Conservation (phyloP, 2,329 filamentous ascomycete genomes). For the Macrophomina pseudophaseolina region DNA sequence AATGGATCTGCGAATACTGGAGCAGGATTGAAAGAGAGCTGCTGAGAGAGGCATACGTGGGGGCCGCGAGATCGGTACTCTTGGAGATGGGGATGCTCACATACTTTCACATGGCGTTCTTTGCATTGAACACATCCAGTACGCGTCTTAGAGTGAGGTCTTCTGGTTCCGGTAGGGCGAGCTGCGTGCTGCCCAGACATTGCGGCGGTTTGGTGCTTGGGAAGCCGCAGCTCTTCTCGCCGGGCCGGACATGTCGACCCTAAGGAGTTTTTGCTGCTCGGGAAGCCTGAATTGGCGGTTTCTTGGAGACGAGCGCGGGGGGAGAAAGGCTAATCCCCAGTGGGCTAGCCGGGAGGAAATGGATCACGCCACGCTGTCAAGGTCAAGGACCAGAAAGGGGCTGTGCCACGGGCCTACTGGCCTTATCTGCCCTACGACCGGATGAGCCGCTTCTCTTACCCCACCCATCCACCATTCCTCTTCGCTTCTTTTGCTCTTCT, state of each 20-base stretch:
- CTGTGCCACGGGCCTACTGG: neutral
- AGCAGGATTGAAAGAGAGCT: no score
- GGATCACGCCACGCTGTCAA: conserved; percentile 1
- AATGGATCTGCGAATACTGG: no score
- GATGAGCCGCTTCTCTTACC: neutral
- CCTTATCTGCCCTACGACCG: neutral
- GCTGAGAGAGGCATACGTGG: neutral
- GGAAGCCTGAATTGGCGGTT: neutral
- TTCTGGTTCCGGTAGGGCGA: neutral
- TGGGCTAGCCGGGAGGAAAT: neutral
- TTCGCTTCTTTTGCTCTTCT: neutral
- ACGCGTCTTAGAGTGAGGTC: conserved; percentile 15
- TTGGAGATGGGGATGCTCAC: neutral
- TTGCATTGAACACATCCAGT: conserved; percentile 23
- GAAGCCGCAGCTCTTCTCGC: neutral
- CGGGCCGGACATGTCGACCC: neutral
- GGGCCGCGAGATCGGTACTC: neutral
- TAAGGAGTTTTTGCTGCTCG: neutral
- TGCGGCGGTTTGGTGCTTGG: neutral
- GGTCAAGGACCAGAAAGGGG: neutral
- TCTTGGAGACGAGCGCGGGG: neutral
- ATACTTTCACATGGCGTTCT: conserved; percentile 18
- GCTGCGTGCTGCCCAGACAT: neutral
- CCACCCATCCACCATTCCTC: neutral
- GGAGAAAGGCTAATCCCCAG: neutral